Evolutionary conservation across 805 yeast genomes (phyloP).

Genomic region (Yarrowia porcina): DNA sequence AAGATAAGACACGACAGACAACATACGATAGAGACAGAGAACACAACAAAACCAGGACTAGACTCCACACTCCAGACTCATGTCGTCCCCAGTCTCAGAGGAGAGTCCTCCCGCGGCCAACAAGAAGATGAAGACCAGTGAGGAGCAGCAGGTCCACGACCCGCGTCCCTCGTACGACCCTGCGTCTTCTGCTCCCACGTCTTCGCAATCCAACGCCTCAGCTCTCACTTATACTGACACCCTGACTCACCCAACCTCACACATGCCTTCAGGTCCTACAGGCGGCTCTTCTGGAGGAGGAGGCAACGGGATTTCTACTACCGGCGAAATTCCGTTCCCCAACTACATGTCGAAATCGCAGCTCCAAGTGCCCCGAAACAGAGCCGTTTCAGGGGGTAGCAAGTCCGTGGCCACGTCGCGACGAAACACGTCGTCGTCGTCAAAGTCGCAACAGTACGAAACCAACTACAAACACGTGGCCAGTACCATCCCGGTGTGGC

Average conservation of each 20-base stretch:
- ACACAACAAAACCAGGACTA: neutral
- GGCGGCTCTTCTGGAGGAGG: neutral
- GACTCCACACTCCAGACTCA: neutral
- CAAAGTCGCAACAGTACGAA: neutral
- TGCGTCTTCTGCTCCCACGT: neutral
- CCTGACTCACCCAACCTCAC: neutral
- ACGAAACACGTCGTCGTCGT: slow-evolving; percentile 7
- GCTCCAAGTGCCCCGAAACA: neutral
- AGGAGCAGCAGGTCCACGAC: slow-evolving; percentile 4
- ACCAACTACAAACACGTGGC: slow-evolving; percentile 27
- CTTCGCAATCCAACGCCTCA: neutral
- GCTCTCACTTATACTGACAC: slow-evolving; percentile 12
- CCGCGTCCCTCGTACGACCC: neutral
- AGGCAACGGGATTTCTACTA: too few relatives aligned
- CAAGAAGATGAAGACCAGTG: neutral
- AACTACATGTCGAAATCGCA: neutral
- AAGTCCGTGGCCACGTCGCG: neutral
- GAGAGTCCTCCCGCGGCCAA: neutral
- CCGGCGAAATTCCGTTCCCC: slow-evolving; percentile 18
- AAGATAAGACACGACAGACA: too few relatives aligned
- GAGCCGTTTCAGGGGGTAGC: slow-evolving; percentile 1
- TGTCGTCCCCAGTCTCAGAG: too few relatives aligned
- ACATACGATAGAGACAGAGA: too few relatives aligned
- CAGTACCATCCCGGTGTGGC: slow-evolving; percentile 27
- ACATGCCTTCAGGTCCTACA: neutral